Evolutionary conservation across 2,329 filamentous ascomycete genomes (phyloP).

Genomic region (Fusarium sp.): DNA sequence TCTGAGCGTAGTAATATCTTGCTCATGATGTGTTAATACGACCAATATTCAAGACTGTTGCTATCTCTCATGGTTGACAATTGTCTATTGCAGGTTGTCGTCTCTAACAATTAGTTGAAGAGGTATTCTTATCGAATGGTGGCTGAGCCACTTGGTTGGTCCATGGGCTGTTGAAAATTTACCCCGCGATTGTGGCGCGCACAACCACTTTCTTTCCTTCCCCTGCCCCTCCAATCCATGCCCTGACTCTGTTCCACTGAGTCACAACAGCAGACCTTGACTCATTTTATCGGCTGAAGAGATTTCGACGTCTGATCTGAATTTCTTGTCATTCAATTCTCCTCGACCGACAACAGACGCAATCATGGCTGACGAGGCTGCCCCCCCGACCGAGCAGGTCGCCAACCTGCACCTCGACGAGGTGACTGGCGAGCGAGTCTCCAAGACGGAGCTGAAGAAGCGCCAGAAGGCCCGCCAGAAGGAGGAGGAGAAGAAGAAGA

Average conservation of each 20-base stretch:
- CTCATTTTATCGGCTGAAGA: slow-evolving; percentile 33
- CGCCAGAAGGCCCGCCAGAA: slow-evolving; percentile 88
- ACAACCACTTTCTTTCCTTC: slow-evolving; percentile 31
- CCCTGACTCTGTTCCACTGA: slow-evolving; percentile 44
- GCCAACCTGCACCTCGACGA: slow-evolving; percentile 87
- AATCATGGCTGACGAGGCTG: slow-evolving; percentile 48
- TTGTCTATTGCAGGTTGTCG: background rate
- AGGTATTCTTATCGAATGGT: slow-evolving; percentile 10
- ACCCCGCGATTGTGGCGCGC: slow-evolving; percentile 46
- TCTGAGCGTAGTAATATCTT: slow-evolving; percentile 36
- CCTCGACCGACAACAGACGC: slow-evolving; percentile 29
- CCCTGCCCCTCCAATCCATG: slow-evolving; percentile 43
- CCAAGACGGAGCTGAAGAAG: slow-evolving; percentile 92
- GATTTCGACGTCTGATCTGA: slow-evolving; percentile 28
- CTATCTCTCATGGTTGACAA: background rate
- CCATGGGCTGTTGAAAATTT: slow-evolving; percentile 38
- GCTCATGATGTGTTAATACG: slow-evolving; percentile 48
- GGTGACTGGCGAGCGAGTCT: slow-evolving; percentile 86
- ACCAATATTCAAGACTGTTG: slow-evolving; percentile 27
- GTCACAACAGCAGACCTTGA: slow-evolving; percentile 39
- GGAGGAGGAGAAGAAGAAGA: slow-evolving; percentile 88
- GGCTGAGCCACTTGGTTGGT: slow-evolving; percentile 30
- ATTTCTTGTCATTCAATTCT: slow-evolving; percentile 12
- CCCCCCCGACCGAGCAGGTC: slow-evolving; percentile 57
- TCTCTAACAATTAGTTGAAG: background rate